These are phyloP conservation scores for Cubamyces lactineus DNA, from an alignment of 768 basidiomycete species.

Conservation along the genomic window DNA sequence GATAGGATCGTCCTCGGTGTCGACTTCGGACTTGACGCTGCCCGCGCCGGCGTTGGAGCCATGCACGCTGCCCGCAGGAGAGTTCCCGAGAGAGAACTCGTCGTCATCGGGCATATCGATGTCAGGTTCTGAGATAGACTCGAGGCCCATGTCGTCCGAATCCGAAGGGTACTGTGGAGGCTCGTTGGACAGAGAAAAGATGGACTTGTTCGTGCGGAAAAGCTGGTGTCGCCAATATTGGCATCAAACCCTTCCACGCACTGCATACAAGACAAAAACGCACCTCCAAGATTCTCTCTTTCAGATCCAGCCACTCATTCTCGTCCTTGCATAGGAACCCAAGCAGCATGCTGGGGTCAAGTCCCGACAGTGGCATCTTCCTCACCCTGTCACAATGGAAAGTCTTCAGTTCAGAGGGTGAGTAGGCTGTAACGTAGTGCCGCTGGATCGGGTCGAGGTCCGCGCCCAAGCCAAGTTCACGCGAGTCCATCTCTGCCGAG, in stretches of 20 bases:
- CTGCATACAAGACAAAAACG: conserved; percentile 31
- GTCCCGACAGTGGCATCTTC: conserved; percentile 88
- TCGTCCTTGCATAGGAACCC: conserved; percentile 88
- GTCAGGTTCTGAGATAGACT: conserved; percentile 81
- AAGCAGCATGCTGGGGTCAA: conserved; percentile 97
- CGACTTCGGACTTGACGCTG: conserved; percentile 55
- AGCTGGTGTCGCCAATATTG: conserved; percentile 38
- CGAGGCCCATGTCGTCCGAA: conserved; percentile 78
- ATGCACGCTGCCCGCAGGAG: conserved; percentile 15
- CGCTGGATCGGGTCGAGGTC: conserved; percentile 52
- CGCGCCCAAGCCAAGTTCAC: conserved; percentile 40
- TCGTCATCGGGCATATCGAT: conserved; percentile 62
- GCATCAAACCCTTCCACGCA: not conserved
- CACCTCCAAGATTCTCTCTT: conserved; percentile 72
- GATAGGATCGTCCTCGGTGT: conserved; percentile 73
- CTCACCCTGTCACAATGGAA: conserved; percentile 97
- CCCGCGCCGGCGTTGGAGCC: conserved; percentile 43
- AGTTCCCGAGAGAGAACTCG: conserved; percentile 52
- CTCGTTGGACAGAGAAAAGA: conserved; percentile 88
- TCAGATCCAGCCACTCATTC: conserved; percentile 84
- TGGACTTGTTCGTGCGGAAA: conserved; percentile 53
- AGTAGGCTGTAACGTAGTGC: conserved; percentile 77
- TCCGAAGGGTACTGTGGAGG: conserved; percentile 83
- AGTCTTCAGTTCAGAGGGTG: conserved; percentile 71
- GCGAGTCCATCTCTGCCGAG: conserved; percentile 40